Evolutionary conservation across 768 basidiomycete genomes (phyloP), one percentile per base, ranked within the genome.

Genomic region (Flagelloscypha sp.): DNA sequence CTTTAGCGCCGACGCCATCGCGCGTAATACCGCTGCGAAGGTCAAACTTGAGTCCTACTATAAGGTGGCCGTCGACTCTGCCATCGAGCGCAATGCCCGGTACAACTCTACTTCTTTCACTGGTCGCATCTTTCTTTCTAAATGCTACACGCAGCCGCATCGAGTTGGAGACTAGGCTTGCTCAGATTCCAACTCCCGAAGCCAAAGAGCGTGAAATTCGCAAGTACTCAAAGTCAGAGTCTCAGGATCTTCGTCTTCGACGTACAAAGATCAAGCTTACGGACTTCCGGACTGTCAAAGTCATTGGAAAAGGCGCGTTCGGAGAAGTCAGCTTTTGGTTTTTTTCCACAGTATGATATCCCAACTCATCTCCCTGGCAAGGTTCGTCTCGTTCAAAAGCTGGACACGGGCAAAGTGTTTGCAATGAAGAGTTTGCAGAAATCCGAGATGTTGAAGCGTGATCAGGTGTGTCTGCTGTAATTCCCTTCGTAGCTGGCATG

Each of bases 401-500:
- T 82, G 36, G 94, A 98, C 54, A 97, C 94, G 2, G 90, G 85
- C 35, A 94, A 92, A 66, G 94, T 99, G 29, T 99, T 97, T 56
- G 94, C 94, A 23, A 98, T 99, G 94, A 99, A 99, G 72, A 95
- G 92, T 45, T 60, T 99, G 54, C 82, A 88, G 61, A 99, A 99
- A 65, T 82, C 84, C 25, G 94, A 99, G 60, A 99, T 99, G 94
- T 81, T 99, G 66, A 94, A 95, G 60, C 88, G 94, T 48, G 94
- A 99, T 57, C 94, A 98, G 75, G 94, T 89, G 37, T 38, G 77
- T 48, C 11, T 15, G 15, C 17, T n/a, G n/a, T 28, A 17, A 16
- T 13, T 8, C 23, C 13, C 15, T 28, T 29, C 20, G 5, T 29
- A 31, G 24, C 20, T 19, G 17, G 41, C 37, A 38, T 37, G 38